Evolutionary conservation across 495 filamentous ascomycete species (phyloP).

Genomic region (Penicillium pulvis): DNA sequence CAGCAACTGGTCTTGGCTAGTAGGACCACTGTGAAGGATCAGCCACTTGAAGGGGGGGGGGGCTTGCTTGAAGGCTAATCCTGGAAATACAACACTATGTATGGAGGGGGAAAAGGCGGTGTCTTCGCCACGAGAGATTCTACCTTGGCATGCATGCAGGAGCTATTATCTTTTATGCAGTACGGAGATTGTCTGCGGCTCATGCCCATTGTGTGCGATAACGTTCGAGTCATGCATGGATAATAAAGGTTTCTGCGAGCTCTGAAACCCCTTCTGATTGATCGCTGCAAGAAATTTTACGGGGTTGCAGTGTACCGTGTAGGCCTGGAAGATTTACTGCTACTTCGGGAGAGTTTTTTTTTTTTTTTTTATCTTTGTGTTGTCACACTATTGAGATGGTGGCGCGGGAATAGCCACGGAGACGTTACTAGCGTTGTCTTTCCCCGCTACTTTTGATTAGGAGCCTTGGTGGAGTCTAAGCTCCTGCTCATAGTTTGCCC

Average conservation of each 20-base stretch:
- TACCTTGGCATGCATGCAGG: slow-evolving; percentile 26
- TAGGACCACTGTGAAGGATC: slow-evolving; percentile 8
- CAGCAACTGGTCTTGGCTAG: slow-evolving; percentile 16
- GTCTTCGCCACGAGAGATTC: slow-evolving; percentile 22
- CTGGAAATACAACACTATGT: neutral
- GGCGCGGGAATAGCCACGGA: slow-evolving; percentile 12
- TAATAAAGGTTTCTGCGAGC: neutral
- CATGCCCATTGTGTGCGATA: slow-evolving; percentile 9
- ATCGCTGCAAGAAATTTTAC: slow-evolving; percentile 1
- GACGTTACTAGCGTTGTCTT: slow-evolving; percentile 13
- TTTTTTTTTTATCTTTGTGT: slow-evolving; percentile 6
- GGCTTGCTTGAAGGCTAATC: slow-evolving; percentile 9
- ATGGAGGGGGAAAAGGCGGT: slow-evolving; percentile 31
- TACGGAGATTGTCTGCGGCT: slow-evolving; percentile 20
- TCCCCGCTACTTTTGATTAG: slow-evolving; percentile 25
- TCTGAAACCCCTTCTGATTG: neutral
- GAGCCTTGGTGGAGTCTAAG: slow-evolving; percentile 25
- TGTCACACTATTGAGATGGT: slow-evolving; percentile 11
- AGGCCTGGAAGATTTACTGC: neutral
- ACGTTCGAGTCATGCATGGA: slow-evolving; percentile 2
- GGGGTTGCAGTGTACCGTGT: slow-evolving; percentile 1
- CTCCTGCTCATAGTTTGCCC: slow-evolving; percentile 10
- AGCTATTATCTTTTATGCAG: slow-evolving; percentile 22
- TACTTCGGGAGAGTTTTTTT: neutral
- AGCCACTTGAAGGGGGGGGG: slow-evolving; percentile 7